Conservation (phyloP, 2,329 filamentous ascomycete genomes). For the Tolypocladium amazonense region DNA sequence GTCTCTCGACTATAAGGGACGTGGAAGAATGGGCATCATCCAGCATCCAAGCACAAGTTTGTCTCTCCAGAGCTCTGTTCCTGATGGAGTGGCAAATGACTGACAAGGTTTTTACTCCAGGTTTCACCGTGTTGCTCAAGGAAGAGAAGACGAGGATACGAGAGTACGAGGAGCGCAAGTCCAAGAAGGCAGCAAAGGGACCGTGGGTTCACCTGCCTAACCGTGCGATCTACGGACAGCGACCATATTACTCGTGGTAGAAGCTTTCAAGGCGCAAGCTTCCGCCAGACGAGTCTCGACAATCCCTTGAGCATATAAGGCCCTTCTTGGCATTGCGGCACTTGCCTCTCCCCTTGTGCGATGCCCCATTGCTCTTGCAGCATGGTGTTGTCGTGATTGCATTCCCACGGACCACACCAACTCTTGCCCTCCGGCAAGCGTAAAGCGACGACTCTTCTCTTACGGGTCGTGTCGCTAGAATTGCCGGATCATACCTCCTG, state of each 20-base stretch:
- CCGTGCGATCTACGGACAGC: slow-evolving; percentile 70
- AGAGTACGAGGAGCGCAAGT: slow-evolving; percentile 65
- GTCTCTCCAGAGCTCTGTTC: slow-evolving; percentile 21
- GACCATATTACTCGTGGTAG: slow-evolving; percentile 89
- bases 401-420: neutral
- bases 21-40: slow-evolving; percentile 59
- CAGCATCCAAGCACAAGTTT: slow-evolving; percentile 64
- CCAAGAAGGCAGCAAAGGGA: slow-evolving; percentile 62
- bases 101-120: slow-evolving; percentile 29
- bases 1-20: slow-evolving; percentile 60
- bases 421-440: neutral
- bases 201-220: slow-evolving; percentile 86
- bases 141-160: slow-evolving; percentile 86
- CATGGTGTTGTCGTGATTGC: neutral
- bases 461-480: neutral
- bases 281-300: neutral
- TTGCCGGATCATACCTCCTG: neutral
- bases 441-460: neutral
- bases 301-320: neutral
- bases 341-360: neutral
- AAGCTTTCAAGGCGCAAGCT: neutral
- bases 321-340: neutral
- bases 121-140: slow-evolving; percentile 73
- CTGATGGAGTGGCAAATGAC: neutral
- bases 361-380: neutral